Base-by-base conservation (phyloP, 805 yeast genomes). In the Blastobotrys attinorum region DNA sequence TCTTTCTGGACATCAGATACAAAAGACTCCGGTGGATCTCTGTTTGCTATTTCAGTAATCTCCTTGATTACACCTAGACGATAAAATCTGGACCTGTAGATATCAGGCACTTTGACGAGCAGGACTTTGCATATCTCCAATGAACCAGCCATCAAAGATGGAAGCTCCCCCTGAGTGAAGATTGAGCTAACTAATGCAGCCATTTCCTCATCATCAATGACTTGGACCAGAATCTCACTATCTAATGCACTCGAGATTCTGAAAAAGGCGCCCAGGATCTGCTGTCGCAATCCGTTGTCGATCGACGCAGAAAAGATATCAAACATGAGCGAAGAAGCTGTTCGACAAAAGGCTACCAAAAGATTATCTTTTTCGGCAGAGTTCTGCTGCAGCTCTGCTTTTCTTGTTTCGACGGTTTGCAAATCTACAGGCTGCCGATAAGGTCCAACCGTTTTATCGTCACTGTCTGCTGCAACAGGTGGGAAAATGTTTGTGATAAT, bases 41-140 rank as follows among this genome's bases (percentile, higher is more conserved):
- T 13, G 10, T 32, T 32, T 25, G 45, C 47, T 8, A 40, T 45
- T 36, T 60, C 62, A 7, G 62, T 50, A 7, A 73, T 65, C 55
- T 81, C 85, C 15, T 70, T 61, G 3, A 81, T 57, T n/a, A 83
- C 60, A 0, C 96, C 96, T 54, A 86, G 94, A 44, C 83, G 72
- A 52, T 75, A 81, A 48, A 86, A 75, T 6, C 66, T 69, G 0
- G 58, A 53, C 4, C 77, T 54, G 44, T 74, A 79, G 1, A 59
- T 46, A 1, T 61, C 63, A 0, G 80, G 71, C 15, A 71, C 62
- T 36, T 70, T 67, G 4, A 60, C 58, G 0, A 77, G 61, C 40
- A 84, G 57, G 2, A 59, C 47, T 6, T 68, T 63, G 1, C 77
- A 65, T 11, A 81, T 60, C 1, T 72, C 61, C 10, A 83, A 60